phyloP scores from a whole-genome alignment of 164 flowering plant genomes.

The Stephania cephalantha region DNA sequence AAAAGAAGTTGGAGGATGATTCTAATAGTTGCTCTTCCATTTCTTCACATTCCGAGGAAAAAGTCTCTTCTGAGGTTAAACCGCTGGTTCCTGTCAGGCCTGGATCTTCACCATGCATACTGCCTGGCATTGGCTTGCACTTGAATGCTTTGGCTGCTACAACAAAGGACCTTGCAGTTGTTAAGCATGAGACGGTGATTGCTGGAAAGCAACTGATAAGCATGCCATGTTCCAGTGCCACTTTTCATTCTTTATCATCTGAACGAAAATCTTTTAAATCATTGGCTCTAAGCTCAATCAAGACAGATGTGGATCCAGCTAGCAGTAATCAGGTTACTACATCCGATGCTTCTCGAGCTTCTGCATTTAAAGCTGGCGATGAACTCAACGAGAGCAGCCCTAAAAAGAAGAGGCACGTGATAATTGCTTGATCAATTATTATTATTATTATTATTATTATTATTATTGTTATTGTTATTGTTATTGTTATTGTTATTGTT shows the following conservation, averaged over 20 bases:
- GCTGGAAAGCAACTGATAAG: conserved; percentile 35
- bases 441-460: too few species aligned
- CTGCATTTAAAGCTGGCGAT: conserved; percentile 32
- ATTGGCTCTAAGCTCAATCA: conserved; percentile 25
- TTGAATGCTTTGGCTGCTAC: conserved; percentile 70
- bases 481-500: too few species aligned
- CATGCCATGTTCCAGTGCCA: conserved; percentile 30
- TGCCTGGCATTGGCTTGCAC: conserved; percentile 93
- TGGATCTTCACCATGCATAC: conserved; percentile 39
- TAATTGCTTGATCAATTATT: not conserved
- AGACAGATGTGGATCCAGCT: conserved; percentile 29
- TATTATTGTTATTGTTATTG: too few species aligned
- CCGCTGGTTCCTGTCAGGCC: conserved; percentile 35
- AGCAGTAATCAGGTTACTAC: conserved; percentile 26
- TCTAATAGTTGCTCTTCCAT: conserved; percentile 30
- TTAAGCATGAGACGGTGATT: conserved; percentile 36
- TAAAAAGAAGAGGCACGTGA: conserved; percentile 65
- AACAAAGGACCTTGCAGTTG: conserved; percentile 37
- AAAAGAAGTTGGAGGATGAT: conserved; percentile 38
- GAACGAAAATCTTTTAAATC: conserved; percentile 31
- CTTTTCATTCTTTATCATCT: conserved; percentile 26
- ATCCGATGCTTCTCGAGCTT: conserved; percentile 44
- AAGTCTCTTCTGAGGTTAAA: conserved; percentile 29
- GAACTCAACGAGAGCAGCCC: conserved; percentile 70
- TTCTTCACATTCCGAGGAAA: conserved; percentile 33